Base-by-base conservation (phyloP, 768 basidiomycete species). In the Mycena amicta region DNA sequence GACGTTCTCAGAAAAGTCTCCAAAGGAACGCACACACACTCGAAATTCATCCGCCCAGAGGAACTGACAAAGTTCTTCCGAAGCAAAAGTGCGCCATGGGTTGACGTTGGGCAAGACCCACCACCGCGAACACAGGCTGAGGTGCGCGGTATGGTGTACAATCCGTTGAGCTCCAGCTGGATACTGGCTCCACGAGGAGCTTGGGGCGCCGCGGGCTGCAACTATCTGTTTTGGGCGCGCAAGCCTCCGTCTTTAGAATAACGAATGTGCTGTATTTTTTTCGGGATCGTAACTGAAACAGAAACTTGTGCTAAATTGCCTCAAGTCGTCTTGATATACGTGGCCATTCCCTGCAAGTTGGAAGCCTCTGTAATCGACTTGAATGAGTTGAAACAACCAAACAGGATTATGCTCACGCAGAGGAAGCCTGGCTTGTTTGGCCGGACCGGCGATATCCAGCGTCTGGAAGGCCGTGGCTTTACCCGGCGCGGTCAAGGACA, bases 141-240 rank as follows among this genome's bases (percentile, higher is more conserved):
- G 70, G 74, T 90, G n/a, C 81, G 90, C 4, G 92, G 92, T 2
- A 77, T 93, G 39, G 75, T 90, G 20, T 94, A 92, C 69, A 75
- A 88, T 43, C 93, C 92, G 8, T 79, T 91, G 65, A 77, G 75
- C 20, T 85, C 84, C 1, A 75, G 80, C 41, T 94, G 92, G 92
- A 66, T 75, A 54, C 75, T 94, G n/a, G 83, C 84, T 56, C 82
- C 88, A 4, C 77, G 87, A 33, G 77, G 78, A 18, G 80, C 81
- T 6, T 75, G 75, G 74, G 83, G 81, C 23, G 79, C 85, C 51
- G 71, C 79, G 39, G 77, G 79, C 53, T 90, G 86, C 68, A 94
- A 91, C 67, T 94, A 94, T 71, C 61, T 94, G 62, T 92, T 94
- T 72, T 94, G 93, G 92, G 88, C 87, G n/a, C 79, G 92, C 25